phyloP scores from a whole-genome alignment of 2,329 filamentous ascomycete genomes.

The Cladosporium cucumerinum region DNA sequence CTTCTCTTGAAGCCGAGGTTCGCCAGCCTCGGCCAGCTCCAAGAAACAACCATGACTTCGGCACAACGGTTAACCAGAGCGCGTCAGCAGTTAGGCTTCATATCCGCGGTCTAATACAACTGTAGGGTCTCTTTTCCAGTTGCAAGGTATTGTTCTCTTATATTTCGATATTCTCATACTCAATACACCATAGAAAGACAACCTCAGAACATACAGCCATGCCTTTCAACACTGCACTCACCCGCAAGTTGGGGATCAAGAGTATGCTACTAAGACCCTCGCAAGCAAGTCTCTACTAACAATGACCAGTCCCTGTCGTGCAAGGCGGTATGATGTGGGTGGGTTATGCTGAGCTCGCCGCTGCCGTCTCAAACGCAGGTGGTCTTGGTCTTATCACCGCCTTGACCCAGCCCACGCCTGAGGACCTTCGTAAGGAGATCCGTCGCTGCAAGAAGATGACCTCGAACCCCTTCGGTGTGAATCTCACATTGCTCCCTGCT shows the following conservation, averaged over 20 bases:
- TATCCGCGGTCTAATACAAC: neutral
- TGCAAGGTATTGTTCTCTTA: neutral
- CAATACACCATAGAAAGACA: constrained; percentile 9
- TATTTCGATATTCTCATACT: neutral
- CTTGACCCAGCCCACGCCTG: constrained; percentile 88
- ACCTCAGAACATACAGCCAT: constrained; percentile 42
- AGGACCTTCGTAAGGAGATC: constrained; percentile 91
- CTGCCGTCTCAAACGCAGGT: constrained; percentile 75
- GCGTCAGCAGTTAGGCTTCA: constrained; percentile 13
- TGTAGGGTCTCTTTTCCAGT: neutral
- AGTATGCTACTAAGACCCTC: constrained; percentile 29
- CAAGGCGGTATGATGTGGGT: constrained; percentile 88
- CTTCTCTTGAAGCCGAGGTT: constrained; percentile 5
- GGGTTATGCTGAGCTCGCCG: constrained; percentile 73
- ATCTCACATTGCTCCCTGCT: constrained; percentile 88
- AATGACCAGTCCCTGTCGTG: constrained; percentile 65
- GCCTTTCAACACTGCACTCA: constrained; percentile 64
- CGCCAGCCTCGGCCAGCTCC: neutral
- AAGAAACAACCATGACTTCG: constrained; percentile 4
- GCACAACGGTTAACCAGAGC: constrained; percentile 14
- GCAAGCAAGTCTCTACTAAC: constrained; percentile 10
- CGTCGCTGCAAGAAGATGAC: constrained; percentile 78
- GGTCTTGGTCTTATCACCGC: constrained; percentile 80
- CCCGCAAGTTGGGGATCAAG: constrained; percentile 57
- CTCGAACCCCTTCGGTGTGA: constrained; percentile 80